Conservation (phyloP, 2,329 filamentous ascomycete genomes). For the Stagonosporopsis chrysanthemi region DNA sequence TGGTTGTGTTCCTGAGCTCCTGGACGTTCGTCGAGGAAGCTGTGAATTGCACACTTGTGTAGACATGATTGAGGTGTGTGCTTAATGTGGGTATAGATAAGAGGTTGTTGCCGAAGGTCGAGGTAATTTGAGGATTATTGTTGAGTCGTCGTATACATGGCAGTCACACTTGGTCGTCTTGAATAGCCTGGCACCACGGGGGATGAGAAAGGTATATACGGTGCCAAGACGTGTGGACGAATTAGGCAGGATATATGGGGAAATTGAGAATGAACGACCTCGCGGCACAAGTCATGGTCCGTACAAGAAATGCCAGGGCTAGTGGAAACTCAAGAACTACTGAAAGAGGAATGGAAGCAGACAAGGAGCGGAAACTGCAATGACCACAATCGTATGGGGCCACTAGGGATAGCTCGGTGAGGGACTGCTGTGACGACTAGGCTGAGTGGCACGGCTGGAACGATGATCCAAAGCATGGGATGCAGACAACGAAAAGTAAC, state of each 20-base stretch:
- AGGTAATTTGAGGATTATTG: constrained; percentile 18
- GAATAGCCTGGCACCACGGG: constrained; percentile 27
- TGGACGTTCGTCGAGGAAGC: constrained; percentile 41
- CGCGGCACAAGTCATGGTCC: constrained; percentile 43
- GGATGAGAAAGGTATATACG: constrained; percentile 48
- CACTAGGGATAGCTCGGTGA: constrained; percentile 45
- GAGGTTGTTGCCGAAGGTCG: constrained; percentile 13
- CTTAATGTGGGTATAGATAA: constrained; percentile 18
- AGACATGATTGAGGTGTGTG: constrained; percentile 34
- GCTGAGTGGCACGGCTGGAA: constrained; percentile 50
- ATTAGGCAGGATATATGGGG: constrained; percentile 46
- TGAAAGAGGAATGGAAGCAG: constrained; percentile 44
- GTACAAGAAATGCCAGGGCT: constrained; percentile 40
- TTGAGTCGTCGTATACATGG: constrained; percentile 27
- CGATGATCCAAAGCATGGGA: constrained; percentile 45
- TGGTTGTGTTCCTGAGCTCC: constrained; percentile 41
- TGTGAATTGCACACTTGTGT: constrained; percentile 38
- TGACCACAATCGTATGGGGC: constrained; percentile 39
- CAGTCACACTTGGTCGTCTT: constrained; percentile 29
- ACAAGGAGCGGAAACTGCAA: constrained; percentile 43
- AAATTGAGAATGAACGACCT: constrained; percentile 39
- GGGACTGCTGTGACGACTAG: constrained; percentile 47
- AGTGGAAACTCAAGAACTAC: constrained; percentile 38
- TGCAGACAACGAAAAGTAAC: constrained; percentile 47
- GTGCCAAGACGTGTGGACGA: constrained; percentile 48